Evolutionary conservation across 495 filamentous ascomycete genomes (phyloP).

Genomic region (Penicillium paxilli): DNA sequence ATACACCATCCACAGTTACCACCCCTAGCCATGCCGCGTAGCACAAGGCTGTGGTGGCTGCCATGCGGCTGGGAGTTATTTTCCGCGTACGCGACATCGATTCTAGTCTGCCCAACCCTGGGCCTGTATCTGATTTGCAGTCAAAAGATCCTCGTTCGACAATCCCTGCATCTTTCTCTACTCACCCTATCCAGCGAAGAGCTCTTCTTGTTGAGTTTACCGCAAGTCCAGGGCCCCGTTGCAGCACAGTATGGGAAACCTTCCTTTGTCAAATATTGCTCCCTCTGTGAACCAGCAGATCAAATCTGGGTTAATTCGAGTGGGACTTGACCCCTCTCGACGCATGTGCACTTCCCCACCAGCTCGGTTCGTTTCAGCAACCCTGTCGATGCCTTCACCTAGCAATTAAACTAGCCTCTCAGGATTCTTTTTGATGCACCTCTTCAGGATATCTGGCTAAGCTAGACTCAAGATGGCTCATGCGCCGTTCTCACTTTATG

Average conservation of each 20-base stretch:
- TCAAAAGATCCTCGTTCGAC: conserved; percentile 2
- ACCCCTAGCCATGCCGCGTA: conserved; percentile 5
- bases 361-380: conserved; percentile 22
- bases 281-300: neutral
- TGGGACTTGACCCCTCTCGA: neutral
- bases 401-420: neutral
- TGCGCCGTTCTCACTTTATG: conserved; percentile 15
- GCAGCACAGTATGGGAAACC: neutral
- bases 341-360: neutral
- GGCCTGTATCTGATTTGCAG: conserved; percentile 13
- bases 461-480: conserved; percentile 14
- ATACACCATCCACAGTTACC: neutral
- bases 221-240: conserved; percentile 15
- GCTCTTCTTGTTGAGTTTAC: conserved; percentile 6
- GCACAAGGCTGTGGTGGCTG: conserved; percentile 24
- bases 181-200: neutral
- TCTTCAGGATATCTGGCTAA: conserved; percentile 1
- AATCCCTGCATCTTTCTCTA: conserved; percentile 9
- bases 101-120: conserved; percentile 7
- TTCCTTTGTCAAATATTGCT: neutral
- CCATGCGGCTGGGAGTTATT: conserved; percentile 25
- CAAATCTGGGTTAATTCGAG: neutral
- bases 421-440: conserved; percentile 4
- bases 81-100: conserved; percentile 14
- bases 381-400: conserved; percentile 9